Conservation (phyloP, 192 early-diverging fungal genomes). For the Coemansia sp. region DNA sequence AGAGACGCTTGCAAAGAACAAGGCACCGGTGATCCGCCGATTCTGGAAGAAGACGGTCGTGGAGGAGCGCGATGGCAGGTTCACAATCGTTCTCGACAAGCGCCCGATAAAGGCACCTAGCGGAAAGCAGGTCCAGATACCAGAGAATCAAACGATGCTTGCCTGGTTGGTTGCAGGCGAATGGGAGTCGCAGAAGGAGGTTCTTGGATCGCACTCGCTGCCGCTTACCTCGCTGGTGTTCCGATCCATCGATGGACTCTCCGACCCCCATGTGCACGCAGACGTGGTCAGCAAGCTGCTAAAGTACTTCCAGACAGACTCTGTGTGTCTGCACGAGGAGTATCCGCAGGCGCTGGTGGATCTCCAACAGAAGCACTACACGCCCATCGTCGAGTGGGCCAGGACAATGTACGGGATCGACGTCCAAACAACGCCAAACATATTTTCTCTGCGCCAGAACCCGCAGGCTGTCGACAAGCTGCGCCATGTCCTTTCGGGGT, state of each 20-base stretch:
- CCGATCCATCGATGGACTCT: slow-evolving; percentile 77
- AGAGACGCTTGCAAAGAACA: slow-evolving; percentile 22
- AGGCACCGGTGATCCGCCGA: slow-evolving; percentile 34
- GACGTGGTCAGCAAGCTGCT: slow-evolving; percentile 76
- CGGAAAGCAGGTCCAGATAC: slow-evolving; percentile 66
- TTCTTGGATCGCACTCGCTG: slow-evolving; percentile 81
- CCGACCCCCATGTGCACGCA: slow-evolving; percentile 57
- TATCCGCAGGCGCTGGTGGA: slow-evolving; percentile 76
- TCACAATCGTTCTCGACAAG: slow-evolving; percentile 71
- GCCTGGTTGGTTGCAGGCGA: slow-evolving; percentile 87
- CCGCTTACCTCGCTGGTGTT: slow-evolving; percentile 91
- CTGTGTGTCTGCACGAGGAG: slow-evolving; percentile 81
- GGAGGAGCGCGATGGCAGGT: slow-evolving; percentile 45
- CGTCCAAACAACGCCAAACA: slow-evolving; percentile 69
- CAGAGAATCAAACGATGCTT: slow-evolving; percentile 58
- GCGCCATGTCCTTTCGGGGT: slow-evolving; percentile 54
- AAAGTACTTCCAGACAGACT: slow-evolving; percentile 85
- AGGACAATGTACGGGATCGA: slow-evolving; percentile 62
- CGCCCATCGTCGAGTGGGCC: slow-evolving; percentile 80
- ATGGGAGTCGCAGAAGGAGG: slow-evolving; percentile 85
- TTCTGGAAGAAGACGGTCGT: slow-evolving; percentile 48
- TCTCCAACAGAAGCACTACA: slow-evolving; percentile 78
- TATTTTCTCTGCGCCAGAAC: slow-evolving; percentile 69
- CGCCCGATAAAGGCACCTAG: slow-evolving; percentile 81
- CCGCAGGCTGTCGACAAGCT: slow-evolving; percentile 61